Evolutionary conservation across 352 stramenopile species (phyloP).

Genomic region (Phytophthora pistaciae): DNA sequence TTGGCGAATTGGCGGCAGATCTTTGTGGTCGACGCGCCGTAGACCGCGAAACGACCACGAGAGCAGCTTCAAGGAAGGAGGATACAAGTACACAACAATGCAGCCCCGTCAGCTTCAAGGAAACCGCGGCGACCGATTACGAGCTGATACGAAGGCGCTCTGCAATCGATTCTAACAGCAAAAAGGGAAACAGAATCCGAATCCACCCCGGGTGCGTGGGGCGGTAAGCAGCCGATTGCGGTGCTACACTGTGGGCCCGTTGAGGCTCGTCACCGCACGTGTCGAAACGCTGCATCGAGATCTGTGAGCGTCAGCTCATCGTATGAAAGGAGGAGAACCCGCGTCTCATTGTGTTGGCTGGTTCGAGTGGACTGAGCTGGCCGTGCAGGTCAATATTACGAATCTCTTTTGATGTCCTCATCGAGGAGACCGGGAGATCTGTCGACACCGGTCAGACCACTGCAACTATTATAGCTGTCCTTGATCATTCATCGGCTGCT

Average conservation of each 20-base stretch:
- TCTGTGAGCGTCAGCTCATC: background rate
- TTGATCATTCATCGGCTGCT: too few species aligned
- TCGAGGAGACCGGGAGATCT: background rate
- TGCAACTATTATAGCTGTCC: too few species aligned
- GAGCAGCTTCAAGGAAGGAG: conserved; percentile 1
- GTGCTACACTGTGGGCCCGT: background rate
- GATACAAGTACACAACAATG: background rate
- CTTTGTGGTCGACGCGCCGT: background rate
- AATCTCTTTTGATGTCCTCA: background rate
- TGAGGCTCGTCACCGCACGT: background rate
- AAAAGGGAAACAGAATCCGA: background rate
- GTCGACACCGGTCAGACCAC: too few species aligned
- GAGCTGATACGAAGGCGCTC: background rate
- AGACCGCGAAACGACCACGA: background rate
- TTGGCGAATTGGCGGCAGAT: background rate
- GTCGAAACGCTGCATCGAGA: background rate
- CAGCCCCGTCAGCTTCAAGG: background rate
- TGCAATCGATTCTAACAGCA: background rate
- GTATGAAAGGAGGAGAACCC: background rate
- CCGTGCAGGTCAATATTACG: background rate
- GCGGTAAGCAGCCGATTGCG: background rate
- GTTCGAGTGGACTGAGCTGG: background rate
- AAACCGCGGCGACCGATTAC: background rate
- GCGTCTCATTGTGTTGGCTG: too few species aligned
- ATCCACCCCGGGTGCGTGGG: background rate